phyloP scores from a whole-genome alignment of 2,329 filamentous ascomycete genomes.

The Phialophora expanda region DNA sequence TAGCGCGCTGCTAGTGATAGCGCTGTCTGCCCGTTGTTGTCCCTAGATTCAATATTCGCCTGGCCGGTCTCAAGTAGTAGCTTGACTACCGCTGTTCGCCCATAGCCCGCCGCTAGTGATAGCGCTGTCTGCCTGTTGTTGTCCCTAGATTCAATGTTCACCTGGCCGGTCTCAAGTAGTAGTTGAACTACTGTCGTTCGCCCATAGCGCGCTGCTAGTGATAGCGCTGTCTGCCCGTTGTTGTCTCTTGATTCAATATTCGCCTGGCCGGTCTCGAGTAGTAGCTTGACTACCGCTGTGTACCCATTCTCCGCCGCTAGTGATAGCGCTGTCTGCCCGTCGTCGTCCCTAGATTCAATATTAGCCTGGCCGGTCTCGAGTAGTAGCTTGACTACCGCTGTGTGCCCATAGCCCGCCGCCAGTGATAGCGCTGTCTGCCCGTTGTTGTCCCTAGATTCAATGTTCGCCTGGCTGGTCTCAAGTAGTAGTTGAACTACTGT shows the following conservation, averaged over 20 bases:
- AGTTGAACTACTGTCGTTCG: background rate
- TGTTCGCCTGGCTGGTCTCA: background rate
- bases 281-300: background rate
- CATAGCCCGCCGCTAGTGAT: background rate
- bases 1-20: background rate
- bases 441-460: background rate
- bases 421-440: background rate
- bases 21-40: background rate
- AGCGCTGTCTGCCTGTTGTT: background rate
- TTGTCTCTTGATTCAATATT: background rate
- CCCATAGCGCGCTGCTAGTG: background rate
- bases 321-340: background rate
- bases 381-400: background rate
- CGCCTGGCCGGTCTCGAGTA: background rate
- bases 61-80: background rate
- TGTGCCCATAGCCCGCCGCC: background rate
- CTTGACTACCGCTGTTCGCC: background rate
- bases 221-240: background rate
- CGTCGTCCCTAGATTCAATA: background rate
- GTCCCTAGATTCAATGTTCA: background rate
- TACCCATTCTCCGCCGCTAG: background rate
- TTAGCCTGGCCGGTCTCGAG: background rate
- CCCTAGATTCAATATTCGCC: background rate
- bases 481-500: background rate
- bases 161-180: background rate